Base-by-base conservation (phyloP, 2,329 filamentous ascomycete species). In the Colletotrichum lindemuthianum region DNA sequence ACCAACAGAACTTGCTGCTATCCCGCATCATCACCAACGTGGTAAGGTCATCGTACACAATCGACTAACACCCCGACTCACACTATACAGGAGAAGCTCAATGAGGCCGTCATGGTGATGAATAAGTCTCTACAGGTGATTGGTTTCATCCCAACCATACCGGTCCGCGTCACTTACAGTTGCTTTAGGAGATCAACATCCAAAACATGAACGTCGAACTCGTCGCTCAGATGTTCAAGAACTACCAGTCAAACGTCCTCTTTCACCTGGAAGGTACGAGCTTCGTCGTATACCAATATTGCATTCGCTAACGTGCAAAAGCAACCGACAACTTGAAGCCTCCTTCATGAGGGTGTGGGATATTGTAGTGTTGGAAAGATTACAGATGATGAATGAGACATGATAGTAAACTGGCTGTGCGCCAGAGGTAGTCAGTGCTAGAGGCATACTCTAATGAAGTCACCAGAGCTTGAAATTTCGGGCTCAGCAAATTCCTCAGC, bases 211-310 rank as follows among this genome's bases (percentile, higher is more conserved):
- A 99, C 74, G 93, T 97, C 40, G 96, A 98, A 80, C 86, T 98
- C 3, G 96, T 98, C 6, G 94, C 95, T 1, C 95, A 98, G 75
- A 99, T 99, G 96, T 99, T 98, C 84, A 97, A 98, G 82, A 99
- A 98, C 79, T 99, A 99, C 76, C 94, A 97, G 77, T 97, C 93
- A 10, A 99, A 98, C 72, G 95, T 98, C 12, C 82, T 98, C 6
- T 98, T 99, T 76, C 96, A 99, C 72, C 85, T 99, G 6, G 96
- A 98, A 88, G 96, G 96, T 96, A 82, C 69, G 76, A 45, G 15
- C 6, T 51, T 15, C 12, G 1, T 15, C 7, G 2, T 11, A 24
- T 24, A 24, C 10, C 7, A 7, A 24, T 6, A 12, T 6, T 24
- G 13, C 9, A 2, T 6, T 24, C 36, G 6, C 12, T 65, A 11